A percentile compares a stretch with the other conserved stretches of the same genome.
phyloP scores from a whole-genome alignment of 495 filamentous ascomycete genomes.

The Mytilinidion resinicola region DNA sequence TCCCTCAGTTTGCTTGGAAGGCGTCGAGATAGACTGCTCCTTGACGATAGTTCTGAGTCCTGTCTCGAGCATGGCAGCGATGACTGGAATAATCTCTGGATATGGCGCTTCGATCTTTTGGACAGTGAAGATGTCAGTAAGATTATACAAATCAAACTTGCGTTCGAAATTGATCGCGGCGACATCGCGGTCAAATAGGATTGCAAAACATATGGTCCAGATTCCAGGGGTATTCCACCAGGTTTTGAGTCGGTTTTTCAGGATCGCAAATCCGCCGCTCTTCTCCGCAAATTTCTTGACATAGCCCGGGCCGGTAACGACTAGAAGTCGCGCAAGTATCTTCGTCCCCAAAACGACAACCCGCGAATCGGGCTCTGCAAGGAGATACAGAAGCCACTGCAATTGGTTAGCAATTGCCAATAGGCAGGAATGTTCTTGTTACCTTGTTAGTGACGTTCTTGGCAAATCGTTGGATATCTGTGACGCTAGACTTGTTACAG shows the following conservation, averaged over 20 bases:
- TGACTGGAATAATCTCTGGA: slow-evolving; percentile 72
- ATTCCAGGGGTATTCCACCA: slow-evolving; percentile 84
- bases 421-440: slow-evolving; percentile 24
- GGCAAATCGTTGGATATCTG: slow-evolving; percentile 77
- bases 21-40: slow-evolving; percentile 49
- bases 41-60: slow-evolving; percentile 63
- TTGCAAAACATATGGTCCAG: slow-evolving; percentile 86
- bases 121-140: slow-evolving; percentile 61
- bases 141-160: slow-evolving; percentile 63
- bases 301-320: slow-evolving; percentile 71
- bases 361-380: slow-evolving; percentile 79
- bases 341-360: slow-evolving; percentile 76
- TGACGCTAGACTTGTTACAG: slow-evolving; percentile 60
- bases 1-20: slow-evolving; percentile 10
- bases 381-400: slow-evolving; percentile 90
- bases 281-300: slow-evolving; percentile 78
- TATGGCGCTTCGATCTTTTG: slow-evolving; percentile 56
- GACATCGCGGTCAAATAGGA: slow-evolving; percentile 79
- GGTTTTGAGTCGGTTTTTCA: slow-evolving; percentile 70
- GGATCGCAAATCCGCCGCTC: slow-evolving; percentile 76
- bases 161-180: slow-evolving; percentile 65
- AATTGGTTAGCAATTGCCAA: slow-evolving; percentile 11
- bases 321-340: slow-evolving; percentile 79
- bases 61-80: slow-evolving; percentile 81
- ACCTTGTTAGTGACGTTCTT: slow-evolving; percentile 96